Evolutionary conservation across 768 basidiomycete genomes (phyloP), one percentile per base, ranked within the genome.

Genomic region (Panaeolus papilionaceus): DNA sequence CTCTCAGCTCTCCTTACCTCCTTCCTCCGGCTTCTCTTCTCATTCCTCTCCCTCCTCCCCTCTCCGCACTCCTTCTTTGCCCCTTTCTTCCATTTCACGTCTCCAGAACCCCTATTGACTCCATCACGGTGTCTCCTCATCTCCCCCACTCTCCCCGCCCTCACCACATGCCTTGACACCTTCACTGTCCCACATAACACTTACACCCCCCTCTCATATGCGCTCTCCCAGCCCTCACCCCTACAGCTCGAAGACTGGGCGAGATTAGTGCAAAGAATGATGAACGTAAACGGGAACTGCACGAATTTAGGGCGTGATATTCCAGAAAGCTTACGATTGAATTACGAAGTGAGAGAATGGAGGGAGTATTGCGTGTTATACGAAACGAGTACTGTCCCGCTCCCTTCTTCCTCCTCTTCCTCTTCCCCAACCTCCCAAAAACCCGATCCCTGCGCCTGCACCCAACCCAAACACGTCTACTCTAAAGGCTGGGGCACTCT

Each of bases 401-500:
- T 11, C 14, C 14, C 14, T 2, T 14, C 39, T 40, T 40, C 33
- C 33, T 33, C 33, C 2, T 33, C 33, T 3, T 5, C 9, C 39
- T 40, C 39, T 0, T 11, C 14, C 39, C 9, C 14, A 4, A 11
- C 2, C 39, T 4, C 39, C 2, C 9, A 3, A 10, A 40, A 40
- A 1, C 61, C 38, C 5, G 69, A 62, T 23, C 33, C 33, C 33
- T 33, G 33, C 33, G 23, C 23, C 23, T 23, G 23, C 23, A 23
- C 23, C 0, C 33, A 33, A 33, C 33, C 3, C 33, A 33, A 33
- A 33, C 72, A 71, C 4, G 64, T 64, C 0, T 74, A 71, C 54
- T 14, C 45, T 38, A 74, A 74, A 45, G 75, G 75, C 45, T 76
- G 75, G 75, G 75, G 73, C 28, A 70, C 68, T 45, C 63, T 72